A percentile compares a stretch with the other conserved stretches of the same genome.
phyloP scores from a whole-genome alignment of 2,329 filamentous ascomycete genomes.

The Chaetomium globosum region DNA sequence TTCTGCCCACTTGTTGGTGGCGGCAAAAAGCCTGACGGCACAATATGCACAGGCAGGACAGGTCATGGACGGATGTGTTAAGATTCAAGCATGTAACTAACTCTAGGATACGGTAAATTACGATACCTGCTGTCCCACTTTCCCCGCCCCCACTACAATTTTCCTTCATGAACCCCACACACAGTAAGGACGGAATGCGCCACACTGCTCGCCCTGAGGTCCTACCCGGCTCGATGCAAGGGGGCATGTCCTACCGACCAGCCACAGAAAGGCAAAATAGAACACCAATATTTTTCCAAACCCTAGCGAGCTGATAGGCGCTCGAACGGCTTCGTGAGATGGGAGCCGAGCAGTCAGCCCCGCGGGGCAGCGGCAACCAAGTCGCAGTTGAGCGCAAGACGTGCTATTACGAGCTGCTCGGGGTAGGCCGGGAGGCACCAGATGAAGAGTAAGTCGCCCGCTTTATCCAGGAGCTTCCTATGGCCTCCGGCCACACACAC shows the following conservation, averaged over 20 bases:
- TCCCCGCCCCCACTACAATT: conserved; percentile 16
- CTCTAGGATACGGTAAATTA: not conserved
- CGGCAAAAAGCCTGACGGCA: too few relatives aligned
- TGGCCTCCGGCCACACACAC: not conserved
- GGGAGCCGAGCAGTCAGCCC: conserved; percentile 61
- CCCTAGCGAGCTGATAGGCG: not conserved
- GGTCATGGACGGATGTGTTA: too few relatives aligned
- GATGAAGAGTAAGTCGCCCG: conserved; percentile 72
- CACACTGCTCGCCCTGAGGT: not conserved
- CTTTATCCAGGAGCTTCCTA: not conserved
- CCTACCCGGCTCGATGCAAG: not conserved
- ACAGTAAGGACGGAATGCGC: not conserved
- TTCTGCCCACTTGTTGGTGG: too few relatives aligned
- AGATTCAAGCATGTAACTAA: too few relatives aligned
- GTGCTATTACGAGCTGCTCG: conserved; percentile 85
- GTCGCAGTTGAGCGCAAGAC: conserved; percentile 55
- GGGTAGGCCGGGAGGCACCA: conserved; percentile 69
- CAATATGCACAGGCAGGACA: too few relatives aligned
- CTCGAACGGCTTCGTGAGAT: conserved; percentile 40
- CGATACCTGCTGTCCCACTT: not conserved
- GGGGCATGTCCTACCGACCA: not conserved
- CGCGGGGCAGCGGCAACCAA: conserved; percentile 39
- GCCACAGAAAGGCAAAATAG: not conserved
- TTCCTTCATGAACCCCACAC: conserved; percentile 2
- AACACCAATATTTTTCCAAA: not conserved